These are phyloP conservation scores for Colletotrichum neosansevieriae DNA, from an alignment of 2,329 filamentous ascomycete species.

Conservation along the genomic window DNA sequence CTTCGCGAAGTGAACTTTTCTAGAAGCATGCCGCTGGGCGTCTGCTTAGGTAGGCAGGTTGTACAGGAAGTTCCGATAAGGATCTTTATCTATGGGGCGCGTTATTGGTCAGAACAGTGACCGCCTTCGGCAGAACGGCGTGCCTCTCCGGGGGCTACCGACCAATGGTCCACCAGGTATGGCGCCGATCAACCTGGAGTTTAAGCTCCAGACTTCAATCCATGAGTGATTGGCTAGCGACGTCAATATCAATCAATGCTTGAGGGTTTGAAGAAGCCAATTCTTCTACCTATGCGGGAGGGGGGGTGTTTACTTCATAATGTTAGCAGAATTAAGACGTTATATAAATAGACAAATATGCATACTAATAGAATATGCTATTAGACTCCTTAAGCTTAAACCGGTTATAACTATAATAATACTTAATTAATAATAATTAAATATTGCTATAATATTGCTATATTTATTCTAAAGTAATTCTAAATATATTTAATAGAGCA, in stretches of 20 bases:
- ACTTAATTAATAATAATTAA: too few relatives aligned
- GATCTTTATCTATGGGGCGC: constrained; percentile 1
- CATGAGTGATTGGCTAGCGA: neutral
- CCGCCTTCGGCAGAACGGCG: constrained; percentile 30
- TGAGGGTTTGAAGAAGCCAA: neutral
- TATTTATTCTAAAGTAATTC: too few relatives aligned
- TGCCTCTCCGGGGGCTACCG: neutral
- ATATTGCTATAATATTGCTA: too few relatives aligned
- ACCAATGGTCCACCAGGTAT: constrained; percentile 13
- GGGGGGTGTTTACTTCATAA: too few relatives aligned
- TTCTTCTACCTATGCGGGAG: too few relatives aligned
- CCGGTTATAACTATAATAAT: too few relatives aligned
- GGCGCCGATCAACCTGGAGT: constrained; percentile 1
- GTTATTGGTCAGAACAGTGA: constrained; percentile 13
- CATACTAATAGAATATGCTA: too few relatives aligned
- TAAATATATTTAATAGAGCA: too few relatives aligned
- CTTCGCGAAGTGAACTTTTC: constrained; percentile 30
- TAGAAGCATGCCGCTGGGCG: constrained; percentile 14
- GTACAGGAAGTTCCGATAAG: constrained; percentile 18
- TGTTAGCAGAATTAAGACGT: too few relatives aligned
- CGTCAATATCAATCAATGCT: neutral
- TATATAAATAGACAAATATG: too few relatives aligned
- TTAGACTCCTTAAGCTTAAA: too few relatives aligned
- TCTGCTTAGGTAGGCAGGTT: neutral
- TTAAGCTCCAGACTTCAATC: neutral